Base-by-base conservation (phyloP, 306 rosid genomes). In the Ziziphus jujuba region DNA sequence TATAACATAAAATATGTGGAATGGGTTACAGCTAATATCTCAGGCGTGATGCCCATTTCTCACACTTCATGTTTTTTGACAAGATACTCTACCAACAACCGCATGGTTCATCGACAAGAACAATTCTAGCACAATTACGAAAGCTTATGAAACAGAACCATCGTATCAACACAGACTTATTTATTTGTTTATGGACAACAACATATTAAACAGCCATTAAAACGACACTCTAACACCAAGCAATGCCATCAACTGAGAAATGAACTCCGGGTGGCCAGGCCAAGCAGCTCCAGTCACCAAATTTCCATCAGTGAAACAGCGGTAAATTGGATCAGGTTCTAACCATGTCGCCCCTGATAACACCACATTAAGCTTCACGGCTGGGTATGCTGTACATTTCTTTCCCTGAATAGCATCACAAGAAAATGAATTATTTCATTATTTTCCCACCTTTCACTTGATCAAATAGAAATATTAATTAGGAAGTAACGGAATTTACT, bases 321-420 rank as follows among this genome's bases (percentile, higher is more conserved):
- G 86, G 65, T 88, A 59, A 45, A 90, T 88, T 22, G 91, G 98
- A 16, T 86, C 79, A 2, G 97, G 97, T 75, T 93, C 98, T 81
- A 84, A 35, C 97, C 97, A 93, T 31, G 84, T 80, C 14, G 89
- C 98, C 25, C 96, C 96, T 16, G 84, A 3, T 13, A 90, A 64
- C 43, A 81, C 85, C 55, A 93, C 90, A 28, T 88, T 76, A 52
- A 93, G 90, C 82, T 84, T 90, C 76, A 82, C 96, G 0, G 86
- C 90, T 10, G 96, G 97, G 76, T 90, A 80, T 6, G 96, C 98
- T 23, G 98, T 93, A 44, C 97, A 93, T 73, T 83, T 90, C 82
- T 79, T 90, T 63, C 97, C 98, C 97, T 90, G 49, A 43, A 64
- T 13, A 12, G 65, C 22, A 65, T 21, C 10, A 33, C 40, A 60